Evolutionary conservation across 805 yeast genomes (phyloP).

Genomic region (Komagataella pastoris): DNA sequence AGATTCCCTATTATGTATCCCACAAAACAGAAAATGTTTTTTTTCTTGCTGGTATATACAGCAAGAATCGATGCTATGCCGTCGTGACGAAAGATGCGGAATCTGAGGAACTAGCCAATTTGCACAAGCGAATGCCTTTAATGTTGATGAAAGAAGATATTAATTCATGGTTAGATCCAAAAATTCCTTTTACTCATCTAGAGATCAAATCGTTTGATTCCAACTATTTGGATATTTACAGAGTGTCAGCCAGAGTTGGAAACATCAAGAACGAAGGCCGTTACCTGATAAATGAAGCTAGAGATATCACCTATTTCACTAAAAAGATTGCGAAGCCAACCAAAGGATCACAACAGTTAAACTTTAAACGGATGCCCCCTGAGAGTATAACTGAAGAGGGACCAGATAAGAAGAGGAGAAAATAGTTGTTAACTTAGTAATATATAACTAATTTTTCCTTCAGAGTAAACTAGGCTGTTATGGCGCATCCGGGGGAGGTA

Average conservation of each 20-base stretch:
- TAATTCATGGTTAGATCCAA: conserved; percentile 48
- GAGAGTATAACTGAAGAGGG: neutral
- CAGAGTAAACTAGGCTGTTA: neutral
- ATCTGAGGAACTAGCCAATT: conserved; percentile 42
- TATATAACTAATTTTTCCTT: too few species aligned
- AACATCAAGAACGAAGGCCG: conserved; percentile 35
- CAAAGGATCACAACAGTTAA: neutral
- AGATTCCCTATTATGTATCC: conserved; percentile 50
- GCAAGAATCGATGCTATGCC: conserved; percentile 35
- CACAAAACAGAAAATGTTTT: conserved; percentile 37
- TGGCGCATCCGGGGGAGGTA: neutral
- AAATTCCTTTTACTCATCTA: conserved; percentile 22
- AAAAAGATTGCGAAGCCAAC: neutral
- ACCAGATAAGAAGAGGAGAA: neutral
- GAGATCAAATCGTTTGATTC: conserved; percentile 25
- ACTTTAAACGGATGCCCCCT: neutral
- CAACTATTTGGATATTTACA: conserved; percentile 31
- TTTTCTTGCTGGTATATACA: conserved; percentile 52
- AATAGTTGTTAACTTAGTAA: too few species aligned
- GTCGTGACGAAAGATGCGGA: conserved; percentile 62
- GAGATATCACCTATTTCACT: neutral
- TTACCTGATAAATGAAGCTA: conserved; percentile 19
- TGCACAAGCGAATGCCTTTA: conserved; percentile 73
- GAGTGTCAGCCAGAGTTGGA: conserved; percentile 54
- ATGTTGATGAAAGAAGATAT: conserved; percentile 45